Base-by-base conservation (phyloP, 257 asterid genomes). In the Anisodus acutangulus region DNA sequence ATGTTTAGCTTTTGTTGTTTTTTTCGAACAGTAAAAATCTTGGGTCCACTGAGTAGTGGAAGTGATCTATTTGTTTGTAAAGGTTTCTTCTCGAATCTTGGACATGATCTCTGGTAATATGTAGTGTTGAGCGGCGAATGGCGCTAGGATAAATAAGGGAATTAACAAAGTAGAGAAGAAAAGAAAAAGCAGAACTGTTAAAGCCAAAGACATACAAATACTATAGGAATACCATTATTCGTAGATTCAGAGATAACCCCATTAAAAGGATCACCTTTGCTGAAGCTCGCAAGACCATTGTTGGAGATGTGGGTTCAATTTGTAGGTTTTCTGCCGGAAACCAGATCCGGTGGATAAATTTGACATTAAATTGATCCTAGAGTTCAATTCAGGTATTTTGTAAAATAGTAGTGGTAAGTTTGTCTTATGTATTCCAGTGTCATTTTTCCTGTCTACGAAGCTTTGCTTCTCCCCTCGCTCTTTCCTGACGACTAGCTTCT, bases 291-390 rank as follows among this genome's bases (percentile, higher is more conserved):
- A 96, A 92, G 95, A 91, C 95, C 8, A 88, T 92, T 67, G 87
- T 93, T 13, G 99, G 99, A 10, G 98, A 96, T 54, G 98, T 94
- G 62, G 98, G 97, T 8, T 92, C 98, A 35, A 88, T 94, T 85
- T 90, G 98, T 71, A 92, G 97, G 85, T 94, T 96, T 80, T 96
- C 93, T 53, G 99, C 35, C 2, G 2, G 35, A 31, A 31, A 31
- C 35, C 35, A 31, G 35, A 31, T 31, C 35, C 35, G 35, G 35
- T 31, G 35, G 35, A 1, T 31, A 31, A 31, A 31, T 31, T 31
- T 31, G 35, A 31, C 35, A 31, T 31, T 31, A 31, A 31, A 31
- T 31, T 31, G 35, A 31, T 31, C 35, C 35, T 31, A 31, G 35
- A 31, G 35, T 31, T 31, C 35, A 31, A 31, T 31, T 31, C 35